Conservation (phyloP, 75 land plant genomes). For the Cupressus sempervirens region DNA sequence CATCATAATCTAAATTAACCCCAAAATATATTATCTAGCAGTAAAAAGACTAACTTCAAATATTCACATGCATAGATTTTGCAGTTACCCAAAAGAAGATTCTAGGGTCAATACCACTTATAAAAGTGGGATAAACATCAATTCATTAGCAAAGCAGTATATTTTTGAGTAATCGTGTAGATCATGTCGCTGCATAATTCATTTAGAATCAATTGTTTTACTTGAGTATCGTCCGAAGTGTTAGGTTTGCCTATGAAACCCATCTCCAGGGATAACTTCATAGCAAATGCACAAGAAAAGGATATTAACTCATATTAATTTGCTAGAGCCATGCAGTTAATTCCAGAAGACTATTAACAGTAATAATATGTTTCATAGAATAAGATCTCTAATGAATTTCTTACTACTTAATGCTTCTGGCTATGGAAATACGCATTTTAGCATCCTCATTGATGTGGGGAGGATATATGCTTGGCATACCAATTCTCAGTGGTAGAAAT, state of each 20-base stretch:
- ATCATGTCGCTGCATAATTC: no score
- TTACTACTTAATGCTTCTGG: background rate
- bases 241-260: no score
- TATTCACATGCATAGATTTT: background rate
- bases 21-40: background rate
- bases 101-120: background rate
- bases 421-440: background rate
- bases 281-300: no score
- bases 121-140: background rate
- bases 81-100: background rate
- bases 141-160: background rate
- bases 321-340: no score
- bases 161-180: no score
- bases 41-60: background rate
- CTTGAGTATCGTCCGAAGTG: no score
- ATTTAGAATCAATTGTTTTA: no score
- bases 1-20: background rate
- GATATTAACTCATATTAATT: no score
- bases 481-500: background rate
- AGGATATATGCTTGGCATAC: background rate
- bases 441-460: background rate
- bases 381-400: background rate
- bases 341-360: no score
- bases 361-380: background rate
- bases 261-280: no score